phyloP scores from a whole-genome alignment of 495 filamentous ascomycete genomes.

The Penicillium egyptiacum region DNA sequence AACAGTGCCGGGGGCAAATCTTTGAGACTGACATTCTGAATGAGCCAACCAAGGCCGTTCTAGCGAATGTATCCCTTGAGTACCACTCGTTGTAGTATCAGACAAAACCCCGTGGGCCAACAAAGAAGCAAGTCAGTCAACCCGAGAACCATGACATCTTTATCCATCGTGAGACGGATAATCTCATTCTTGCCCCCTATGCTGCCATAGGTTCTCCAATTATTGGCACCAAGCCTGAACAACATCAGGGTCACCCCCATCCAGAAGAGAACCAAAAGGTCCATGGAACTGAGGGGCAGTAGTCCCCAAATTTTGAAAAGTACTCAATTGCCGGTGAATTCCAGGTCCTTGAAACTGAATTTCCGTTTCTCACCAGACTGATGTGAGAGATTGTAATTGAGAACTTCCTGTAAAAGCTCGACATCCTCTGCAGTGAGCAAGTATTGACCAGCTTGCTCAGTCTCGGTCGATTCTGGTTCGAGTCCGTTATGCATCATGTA shows the following conservation, averaged over 20 bases:
- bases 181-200: constrained; percentile 69
- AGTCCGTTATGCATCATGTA: not conserved
- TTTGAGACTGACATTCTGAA: constrained; percentile 56
- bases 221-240: constrained; percentile 61
- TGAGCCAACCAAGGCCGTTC: constrained; percentile 62
- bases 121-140: constrained; percentile 68
- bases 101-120: constrained; percentile 55
- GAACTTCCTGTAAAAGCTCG: constrained; percentile 45
- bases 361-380: constrained; percentile 37
- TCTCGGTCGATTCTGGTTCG: not conserved
- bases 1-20: too few relatives aligned
- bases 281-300: constrained; percentile 65
- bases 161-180: constrained; percentile 61
- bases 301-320: constrained; percentile 62
- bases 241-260: constrained; percentile 62
- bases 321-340: constrained; percentile 69
- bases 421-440: constrained; percentile 58
- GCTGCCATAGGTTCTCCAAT: constrained; percentile 60
- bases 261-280: constrained; percentile 78
- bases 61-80: constrained; percentile 57
- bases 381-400: constrained; percentile 20
- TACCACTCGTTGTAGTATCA: constrained; percentile 58
- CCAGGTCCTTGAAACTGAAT: constrained; percentile 60
- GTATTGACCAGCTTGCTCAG: constrained; percentile 37
- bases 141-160: constrained; percentile 63